Conservation (phyloP, 495 filamentous ascomycete genomes). For the Daldinia childiae region DNA sequence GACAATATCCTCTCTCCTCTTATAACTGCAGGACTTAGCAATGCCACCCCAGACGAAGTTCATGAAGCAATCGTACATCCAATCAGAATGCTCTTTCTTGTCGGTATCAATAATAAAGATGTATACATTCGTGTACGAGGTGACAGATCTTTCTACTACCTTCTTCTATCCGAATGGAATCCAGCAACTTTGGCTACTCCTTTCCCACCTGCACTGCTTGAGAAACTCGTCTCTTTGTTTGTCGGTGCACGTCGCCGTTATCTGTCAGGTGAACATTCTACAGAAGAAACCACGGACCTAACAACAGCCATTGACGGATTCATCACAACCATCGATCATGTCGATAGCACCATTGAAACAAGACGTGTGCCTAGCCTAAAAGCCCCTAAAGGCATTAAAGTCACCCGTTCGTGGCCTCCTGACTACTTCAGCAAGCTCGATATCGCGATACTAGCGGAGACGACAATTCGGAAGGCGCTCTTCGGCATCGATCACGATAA, state of each 20-base stretch:
- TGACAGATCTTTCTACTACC: slow-evolving; percentile 24
- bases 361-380: neutral
- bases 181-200: neutral
- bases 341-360: neutral
- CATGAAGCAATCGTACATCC: neutral
- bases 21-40: neutral
- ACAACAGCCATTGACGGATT: slow-evolving; percentile 15
- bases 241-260: slow-evolving; percentile 22
- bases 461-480: slow-evolving; percentile 4
- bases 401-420: slow-evolving; percentile 13
- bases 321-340: slow-evolving; percentile 8
- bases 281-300: neutral
- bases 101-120: slow-evolving; percentile 11
- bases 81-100: slow-evolving; percentile 3
- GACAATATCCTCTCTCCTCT: neutral
- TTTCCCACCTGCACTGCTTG: slow-evolving; percentile 1
- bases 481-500: slow-evolving; percentile 18
- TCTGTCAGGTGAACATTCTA: neutral
- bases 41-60: slow-evolving; percentile 2
- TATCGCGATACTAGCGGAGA: slow-evolving; percentile 27
- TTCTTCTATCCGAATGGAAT: slow-evolving; percentile 26
- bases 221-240: slow-evolving; percentile 21
- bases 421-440: slow-evolving; percentile 11
- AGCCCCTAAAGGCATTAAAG: neutral
- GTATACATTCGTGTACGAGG: slow-evolving; percentile 26